phyloP scores from a whole-genome alignment of 2,329 filamentous ascomycete species.

The Aureobasidium sp. region DNA sequence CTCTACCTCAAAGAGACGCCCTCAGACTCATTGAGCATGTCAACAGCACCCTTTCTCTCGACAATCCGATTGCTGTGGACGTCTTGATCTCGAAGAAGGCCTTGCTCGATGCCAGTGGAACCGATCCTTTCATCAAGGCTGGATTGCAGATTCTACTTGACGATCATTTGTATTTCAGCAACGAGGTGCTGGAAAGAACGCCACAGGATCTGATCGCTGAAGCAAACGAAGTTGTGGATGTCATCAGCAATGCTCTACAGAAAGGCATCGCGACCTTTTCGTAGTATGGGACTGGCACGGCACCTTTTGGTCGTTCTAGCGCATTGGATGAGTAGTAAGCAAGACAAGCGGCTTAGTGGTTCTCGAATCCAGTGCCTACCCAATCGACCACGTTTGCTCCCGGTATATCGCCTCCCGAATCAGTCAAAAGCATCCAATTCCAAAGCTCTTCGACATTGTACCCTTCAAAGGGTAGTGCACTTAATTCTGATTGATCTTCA shows the following conservation, averaged over 20 bases:
- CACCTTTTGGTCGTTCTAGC: too few species aligned
- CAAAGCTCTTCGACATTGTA: constrained; percentile 14
- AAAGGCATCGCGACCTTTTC: background rate
- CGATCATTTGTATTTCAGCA: constrained; percentile 5
- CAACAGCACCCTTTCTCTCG: constrained; percentile 3
- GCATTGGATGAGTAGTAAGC: too few species aligned
- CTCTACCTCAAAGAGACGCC: background rate
- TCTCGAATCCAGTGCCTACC: constrained; percentile 1
- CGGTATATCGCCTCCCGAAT: background rate
- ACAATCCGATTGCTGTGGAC: constrained; percentile 2
- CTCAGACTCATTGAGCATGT: background rate
- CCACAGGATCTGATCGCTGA: background rate
- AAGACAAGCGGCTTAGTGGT: too few species aligned
- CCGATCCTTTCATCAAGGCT: background rate
- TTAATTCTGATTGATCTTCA: background rate
- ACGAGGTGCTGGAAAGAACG: background rate
- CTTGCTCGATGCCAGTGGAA: background rate
- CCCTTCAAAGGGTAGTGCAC: background rate
- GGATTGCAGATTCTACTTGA: constrained; percentile 6
- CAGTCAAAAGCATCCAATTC: constrained; percentile 8
- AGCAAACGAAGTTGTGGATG: background rate
- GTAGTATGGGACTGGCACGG: too few species aligned
- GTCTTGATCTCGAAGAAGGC: constrained; percentile 3
- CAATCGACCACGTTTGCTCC: background rate
- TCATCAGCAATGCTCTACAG: constrained; percentile 8